Percentiles rank a stretch among this genome's conserved stretches.
Conservation (phyloP, 352 stramenopile genomes). For the Pythium periplocum region DNA sequence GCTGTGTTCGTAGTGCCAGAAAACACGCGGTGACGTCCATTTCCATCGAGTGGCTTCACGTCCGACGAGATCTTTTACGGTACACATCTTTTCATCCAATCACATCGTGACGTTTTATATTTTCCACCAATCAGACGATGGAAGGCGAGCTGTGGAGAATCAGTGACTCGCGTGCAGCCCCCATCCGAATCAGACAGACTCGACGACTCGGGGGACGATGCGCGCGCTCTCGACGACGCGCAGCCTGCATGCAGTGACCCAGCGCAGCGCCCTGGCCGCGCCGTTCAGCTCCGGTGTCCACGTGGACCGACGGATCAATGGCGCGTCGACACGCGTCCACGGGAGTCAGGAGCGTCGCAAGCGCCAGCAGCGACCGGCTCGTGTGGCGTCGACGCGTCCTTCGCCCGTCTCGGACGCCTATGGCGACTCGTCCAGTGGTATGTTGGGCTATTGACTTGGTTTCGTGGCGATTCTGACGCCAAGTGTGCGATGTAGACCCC, state of each 20-base stretch:
- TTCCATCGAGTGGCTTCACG: no score
- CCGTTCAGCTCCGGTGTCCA: conserved; percentile 17
- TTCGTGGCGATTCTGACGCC: conserved; percentile 4
- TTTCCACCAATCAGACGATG: no score
- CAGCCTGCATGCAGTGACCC: no score
- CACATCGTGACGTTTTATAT: no score
- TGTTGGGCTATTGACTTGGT: conserved; percentile 8
- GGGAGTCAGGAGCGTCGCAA: conserved; percentile 23
- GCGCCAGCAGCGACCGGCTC: conserved; percentile 20
- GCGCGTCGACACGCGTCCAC: conserved; percentile 6
- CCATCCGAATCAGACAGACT: no score
- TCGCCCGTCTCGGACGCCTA: not conserved
- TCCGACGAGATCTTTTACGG: no score
- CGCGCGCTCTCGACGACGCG: conserved; percentile 10
- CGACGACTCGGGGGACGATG: conserved; percentile 2
- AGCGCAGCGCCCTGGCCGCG: no score
- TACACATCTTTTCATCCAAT: no score
- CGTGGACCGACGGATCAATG: conserved; percentile 16
- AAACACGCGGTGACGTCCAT: no score
- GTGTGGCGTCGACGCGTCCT: conserved; percentile 3
- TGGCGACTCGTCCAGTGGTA: not conserved
- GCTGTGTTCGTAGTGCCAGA: no score
- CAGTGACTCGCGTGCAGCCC: no score
- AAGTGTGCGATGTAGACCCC: conserved; percentile 6
- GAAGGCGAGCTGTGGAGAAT: no score